These are phyloP conservation scores for Phoma sp. DNA, from an alignment of 2,329 filamentous ascomycete species.

Conservation along the genomic window DNA sequence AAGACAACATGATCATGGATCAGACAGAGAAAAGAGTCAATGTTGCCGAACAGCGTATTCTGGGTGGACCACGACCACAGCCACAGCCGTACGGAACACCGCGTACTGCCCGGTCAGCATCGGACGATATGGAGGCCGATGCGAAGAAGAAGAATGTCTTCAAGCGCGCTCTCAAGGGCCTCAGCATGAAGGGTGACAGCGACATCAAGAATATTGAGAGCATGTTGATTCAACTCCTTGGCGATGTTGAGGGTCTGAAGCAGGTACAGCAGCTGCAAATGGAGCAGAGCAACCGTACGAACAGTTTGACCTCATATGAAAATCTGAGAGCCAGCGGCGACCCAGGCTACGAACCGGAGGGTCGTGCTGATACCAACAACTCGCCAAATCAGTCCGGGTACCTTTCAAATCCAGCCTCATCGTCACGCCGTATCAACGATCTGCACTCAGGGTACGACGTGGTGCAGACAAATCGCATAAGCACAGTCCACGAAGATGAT, in stretches of 20 bases:
- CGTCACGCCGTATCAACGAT: slow-evolving; percentile 52
- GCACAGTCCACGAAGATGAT: slow-evolving; percentile 82
- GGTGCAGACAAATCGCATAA: slow-evolving; percentile 76
- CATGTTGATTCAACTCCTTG: slow-evolving; percentile 82
- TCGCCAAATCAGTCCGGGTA: slow-evolving; percentile 78
- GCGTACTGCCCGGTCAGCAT: slow-evolving; percentile 61
- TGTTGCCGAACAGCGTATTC: slow-evolving; percentile 77
- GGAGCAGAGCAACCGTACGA: slow-evolving; percentile 41
- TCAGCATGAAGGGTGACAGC: slow-evolving; percentile 85
- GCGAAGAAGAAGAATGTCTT: slow-evolving; percentile 93
- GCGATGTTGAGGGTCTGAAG: slow-evolving; percentile 78
- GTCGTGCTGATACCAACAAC: slow-evolving; percentile 75
- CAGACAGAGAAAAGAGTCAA: slow-evolving; percentile 89
- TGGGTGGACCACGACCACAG: slow-evolving; percentile 85
- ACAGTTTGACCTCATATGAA: slow-evolving; percentile 71
- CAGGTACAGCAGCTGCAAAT: slow-evolving; percentile 45
- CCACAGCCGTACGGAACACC: slow-evolving; percentile 64
- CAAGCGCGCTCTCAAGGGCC: slow-evolving; percentile 86
- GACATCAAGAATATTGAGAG: slow-evolving; percentile 79
- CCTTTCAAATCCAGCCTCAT: slow-evolving; percentile 64
- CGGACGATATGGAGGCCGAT: slow-evolving; percentile 62
- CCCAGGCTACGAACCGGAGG: slow-evolving; percentile 81
- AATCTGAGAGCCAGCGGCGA: slow-evolving; percentile 73
- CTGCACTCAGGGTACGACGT: slow-evolving; percentile 59
- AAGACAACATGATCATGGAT: slow-evolving; percentile 86